These are phyloP conservation scores for Calcarisporium arbuscula DNA, from an alignment of 2,329 filamentous ascomycete species.

Conservation along the genomic window DNA sequence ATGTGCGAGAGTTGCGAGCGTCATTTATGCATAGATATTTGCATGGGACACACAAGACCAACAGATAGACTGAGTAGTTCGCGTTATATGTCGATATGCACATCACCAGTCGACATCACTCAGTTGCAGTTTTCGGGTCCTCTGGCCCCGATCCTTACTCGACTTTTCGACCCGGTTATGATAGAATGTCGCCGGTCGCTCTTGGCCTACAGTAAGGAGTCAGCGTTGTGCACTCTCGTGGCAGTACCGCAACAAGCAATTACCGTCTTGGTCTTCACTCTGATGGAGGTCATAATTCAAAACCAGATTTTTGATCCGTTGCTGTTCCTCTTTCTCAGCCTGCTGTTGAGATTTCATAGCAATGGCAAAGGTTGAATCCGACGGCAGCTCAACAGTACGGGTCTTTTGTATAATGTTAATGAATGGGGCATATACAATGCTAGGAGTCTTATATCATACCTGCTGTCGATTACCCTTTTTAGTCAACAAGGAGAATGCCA, in stretches of 20 bases:
- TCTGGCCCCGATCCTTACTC: conserved; percentile 65
- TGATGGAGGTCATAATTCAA: conserved; percentile 93
- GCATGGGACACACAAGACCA: too few relatives aligned
- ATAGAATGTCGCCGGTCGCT: conserved; percentile 41
- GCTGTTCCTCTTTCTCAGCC: conserved; percentile 91
- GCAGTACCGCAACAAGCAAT: conserved; percentile 17
- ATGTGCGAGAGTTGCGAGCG: too few relatives aligned
- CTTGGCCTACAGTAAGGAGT: conserved; percentile 32
- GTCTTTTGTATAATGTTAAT: conserved; percentile 50
- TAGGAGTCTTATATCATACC: conserved; percentile 42
- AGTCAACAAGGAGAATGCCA: conserved; percentile 94
- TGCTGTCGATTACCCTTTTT: conserved; percentile 95
- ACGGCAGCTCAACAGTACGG: conserved; percentile 79
- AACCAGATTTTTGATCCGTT: conserved; percentile 96
- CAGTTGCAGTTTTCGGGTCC: conserved; percentile 83
- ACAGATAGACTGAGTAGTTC: too few relatives aligned
- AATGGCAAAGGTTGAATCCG: conserved; percentile 89
- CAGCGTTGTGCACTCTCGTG: neutral
- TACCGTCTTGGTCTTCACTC: conserved; percentile 74
- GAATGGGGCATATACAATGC: neutral
- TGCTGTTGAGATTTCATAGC: conserved; percentile 95
- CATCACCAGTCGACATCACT: conserved; percentile 95
- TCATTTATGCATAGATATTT: too few relatives aligned
- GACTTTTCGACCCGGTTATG: conserved; percentile 51
- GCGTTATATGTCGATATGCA: too few relatives aligned